phyloP scores from a whole-genome alignment of 225 moss, liverwort and hornwort genomes.

The Polytrichum commune region DNA sequence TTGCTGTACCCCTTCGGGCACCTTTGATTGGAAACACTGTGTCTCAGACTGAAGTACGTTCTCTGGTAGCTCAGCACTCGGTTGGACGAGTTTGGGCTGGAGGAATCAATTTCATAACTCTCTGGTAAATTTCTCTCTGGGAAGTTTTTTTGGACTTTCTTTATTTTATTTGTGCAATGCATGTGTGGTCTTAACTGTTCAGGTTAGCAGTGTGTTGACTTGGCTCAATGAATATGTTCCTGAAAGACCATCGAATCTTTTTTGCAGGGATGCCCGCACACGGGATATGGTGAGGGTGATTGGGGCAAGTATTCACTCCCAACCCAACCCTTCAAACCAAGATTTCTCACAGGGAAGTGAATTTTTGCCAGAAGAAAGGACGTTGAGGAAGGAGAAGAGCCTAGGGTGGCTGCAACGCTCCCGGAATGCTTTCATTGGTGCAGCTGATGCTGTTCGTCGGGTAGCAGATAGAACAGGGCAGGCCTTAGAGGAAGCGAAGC shows the following conservation, averaged over 20 bases:
- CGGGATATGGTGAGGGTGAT: constrained; percentile 67
- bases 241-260: background rate
- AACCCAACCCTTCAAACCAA: constrained; percentile 45
- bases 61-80: constrained; percentile 76
- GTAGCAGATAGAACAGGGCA: constrained; percentile 74
- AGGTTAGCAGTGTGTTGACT: too few species aligned
- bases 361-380: constrained; percentile 55
- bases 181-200: too few species aligned
- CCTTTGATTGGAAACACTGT: constrained; percentile 43
- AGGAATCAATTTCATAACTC: constrained; percentile 66
- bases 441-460: constrained; percentile 81
- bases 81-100: constrained; percentile 89
- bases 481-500: constrained; percentile 63
- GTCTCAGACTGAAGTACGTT: constrained; percentile 73
- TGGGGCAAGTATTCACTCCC: constrained; percentile 42
- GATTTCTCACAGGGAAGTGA: constrained; percentile 41
- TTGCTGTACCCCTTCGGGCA: constrained; percentile 52
- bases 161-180: too few species aligned
- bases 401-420: constrained; percentile 91
- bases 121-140: constrained; percentile 59
- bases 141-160: background rate
- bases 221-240: too few species aligned
- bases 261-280: constrained; percentile 87
- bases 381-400: constrained; percentile 71
- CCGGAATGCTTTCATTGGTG: constrained; percentile 59